Base-by-base conservation (phyloP, 768 basidiomycete genomes). In the Calocera cornea region DNA sequence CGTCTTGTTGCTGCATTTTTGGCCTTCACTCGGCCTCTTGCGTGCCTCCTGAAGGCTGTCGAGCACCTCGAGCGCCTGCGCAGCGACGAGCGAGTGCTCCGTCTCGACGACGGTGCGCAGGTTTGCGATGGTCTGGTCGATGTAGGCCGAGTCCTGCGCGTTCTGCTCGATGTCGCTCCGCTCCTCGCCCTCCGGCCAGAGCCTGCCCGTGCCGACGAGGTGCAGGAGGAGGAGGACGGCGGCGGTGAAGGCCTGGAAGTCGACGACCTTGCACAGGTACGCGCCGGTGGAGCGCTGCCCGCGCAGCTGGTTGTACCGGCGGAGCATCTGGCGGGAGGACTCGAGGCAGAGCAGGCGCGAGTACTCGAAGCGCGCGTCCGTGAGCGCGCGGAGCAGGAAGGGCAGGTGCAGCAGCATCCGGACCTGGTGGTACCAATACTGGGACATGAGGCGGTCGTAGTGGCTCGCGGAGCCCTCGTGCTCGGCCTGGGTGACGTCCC, bases 311-410 rank as follows among this genome's bases (percentile, higher is more conserved):
- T 29, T 60, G 31, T 60, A 60, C 54, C 54, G 24, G 27, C 54
- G 24, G 5, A 60, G 14, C 54, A 60, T 60, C 54, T 60, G 54
- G 54, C 54, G 54, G 54, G 24, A 29, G 19, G 27, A 29, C 31
- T 60, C 54, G 24, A 60, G 54, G 54, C 54, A 60, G 54, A 60
- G 54, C 54, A 60, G 19, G 31, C 54, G 54, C 14, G 54, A 60
- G 54, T 60, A 60, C 31, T 60, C 54, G 54, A 60, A 60, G 7
- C 54, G 24, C 19, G 31, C 54, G 31, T 60, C 54, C 27, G 54
- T 60, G 54, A 60, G 54, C 54, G 54, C 14, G 31, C 54, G 54
- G 54, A 60, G 54, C 14, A 60, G 54, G 54, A 60, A 60, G 2
- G 54, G 54, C 5, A 60, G 54, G 31, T 60, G 54, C 27, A 60